Base-by-base conservation (phyloP, 2,329 filamentous ascomycete genomes). In the Diaporthe humulicola region DNA sequence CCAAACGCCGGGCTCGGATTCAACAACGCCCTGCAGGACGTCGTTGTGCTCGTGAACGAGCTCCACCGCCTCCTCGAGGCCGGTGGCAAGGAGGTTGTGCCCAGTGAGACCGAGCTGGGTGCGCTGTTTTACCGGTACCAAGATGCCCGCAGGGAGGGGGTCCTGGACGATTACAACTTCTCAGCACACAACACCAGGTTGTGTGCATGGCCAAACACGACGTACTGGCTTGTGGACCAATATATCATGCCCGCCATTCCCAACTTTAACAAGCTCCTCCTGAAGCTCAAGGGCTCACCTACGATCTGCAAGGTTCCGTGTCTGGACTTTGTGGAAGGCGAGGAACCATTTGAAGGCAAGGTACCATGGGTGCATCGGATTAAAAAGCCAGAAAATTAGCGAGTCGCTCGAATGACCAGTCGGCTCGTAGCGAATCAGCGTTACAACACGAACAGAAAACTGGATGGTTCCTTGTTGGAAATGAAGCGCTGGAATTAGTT, bases 11-110 rank as follows among this genome's bases (percentile, higher is more conserved):
- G 82, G 0, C 78, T 79, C 0, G 84, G 84, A 0, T 81, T 81
- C 50, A 85, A 85, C 76, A 81, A 81, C 28, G 84, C 81, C 0
- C 77, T 85, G 1, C 79, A 82, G 45, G 83, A 84, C 19, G 73
- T 82, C 1, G 78, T 82, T 6, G 78, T 75, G 0, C 74, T 84
- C 0, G 76, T 76, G 69, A 84, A 84, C 67, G 76, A 77, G 14
- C 78, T 84, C 9, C 71, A 79, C 40, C 7, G 45, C n/a, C 48
- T 50, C 45, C 42, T 72, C 10, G 19, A 42, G 10, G 48, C 64
- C 8, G 36, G 71, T 4, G 38, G 71, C 5, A 38, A 33, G 38
- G 73, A 52, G 2, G 48, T 1, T 33, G 76, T 58, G 17, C 56
- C 57, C 5, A 36, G 70, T 12, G 28, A 48, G 70, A n/a, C 42